Base-by-base conservation (phyloP, 345 rosid genomes). In the Moringa oleifera region DNA sequence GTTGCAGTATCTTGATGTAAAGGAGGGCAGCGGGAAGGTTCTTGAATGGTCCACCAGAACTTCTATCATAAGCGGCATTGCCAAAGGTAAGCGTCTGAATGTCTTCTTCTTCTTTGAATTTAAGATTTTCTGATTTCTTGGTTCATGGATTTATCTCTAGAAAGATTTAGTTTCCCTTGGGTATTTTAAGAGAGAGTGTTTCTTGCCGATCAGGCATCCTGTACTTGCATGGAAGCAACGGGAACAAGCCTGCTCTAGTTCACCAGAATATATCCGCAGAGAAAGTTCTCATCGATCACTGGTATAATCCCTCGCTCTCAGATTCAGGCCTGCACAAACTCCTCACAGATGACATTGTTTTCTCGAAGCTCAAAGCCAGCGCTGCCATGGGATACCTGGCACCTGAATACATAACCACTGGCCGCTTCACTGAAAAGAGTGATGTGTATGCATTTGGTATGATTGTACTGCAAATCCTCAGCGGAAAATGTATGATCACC, bases 381-480 rank as follows among this genome's bases (percentile, higher is more conserved):
- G 99, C 99, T 67, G 99, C 97, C 55, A 90, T 86, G 95, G 99
- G 99, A 68, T 94, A 94, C 80, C 81, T 94, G 46, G 95, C 93
- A 63, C 99, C 99, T 6, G 99, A 94, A 68, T 94, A 94, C 67
- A 83, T 90, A 37, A 83, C 81, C 25, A 93, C 97, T 0, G 99
- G 99, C 49, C 84, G 84, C 21, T 87, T 88, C 75, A 94, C 97
- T 1, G 97, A 91, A 59, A 88, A 91, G 79, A 88, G 90, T 7
- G 99, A 94, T 1, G 79, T 88, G 1, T 94, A 85, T 20, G 96
- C 99, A 51, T 88, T 88, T 58, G 99, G 99, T 24, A 73, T 83
- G 81, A 82, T 91, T 20, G 53, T 84, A 20, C 64, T 90, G 18
- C 97, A 94, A 74, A 78, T 94, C 65, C 82, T 94, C 20, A 76